Base-by-base conservation (phyloP, 202 grass and related monocot genomes). In the Dendrocalamus latiflorus region DNA sequence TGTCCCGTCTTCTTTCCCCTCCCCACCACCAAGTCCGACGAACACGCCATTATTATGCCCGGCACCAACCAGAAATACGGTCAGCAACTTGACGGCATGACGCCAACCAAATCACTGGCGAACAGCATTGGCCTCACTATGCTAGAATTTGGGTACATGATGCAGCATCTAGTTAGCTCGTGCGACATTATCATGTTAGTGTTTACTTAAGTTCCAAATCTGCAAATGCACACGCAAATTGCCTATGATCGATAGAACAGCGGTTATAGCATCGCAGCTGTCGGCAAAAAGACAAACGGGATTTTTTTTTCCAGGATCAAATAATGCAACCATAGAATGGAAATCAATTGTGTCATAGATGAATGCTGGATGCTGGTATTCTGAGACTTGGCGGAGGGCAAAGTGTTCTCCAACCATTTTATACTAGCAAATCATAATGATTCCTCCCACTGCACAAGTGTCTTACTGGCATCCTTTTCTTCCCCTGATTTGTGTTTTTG, bases 391-490 rank as follows among this genome's bases (percentile, higher is more conserved):
- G 17, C 21, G 9, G 30, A 21, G 44, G 65, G 6, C 22, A 22
- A 13, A 45, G 5, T 75, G 28, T 42, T 30, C 65, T 63, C 54
- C 39, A 54, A 30, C 67, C n/a, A n/a, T n/a, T n/a, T n/a, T n/a
- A n/a, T n/a, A n/a, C n/a, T n/a, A n/a, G n/a, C n/a, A n/a, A n/a
- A n/a, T n/a, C n/a, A n/a, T n/a, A n/a, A n/a, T n/a, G 96, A 68
- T 96, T 96, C 42, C 64, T 91, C 41, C 93, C 93, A 10, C 93
- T 94, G 79, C 92, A 99, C 53, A 94, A 80, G 12, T 94, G 83
- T 89, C 91, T 92, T 47, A 99, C 91, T 20, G 93, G 93, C 48
- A 69, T 54, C 78, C 85, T 90, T 81, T 81, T 88, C 82, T 91
- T 93, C 75, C 78, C 45, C 25, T 91, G 80, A 54, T 87, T 94